A percentile compares a stretch with the other conserved stretches of the same genome.
phyloP scores from a whole-genome alignment of 1,284 basidiomycete genomes.

The Cerioporus squamosus region DNA sequence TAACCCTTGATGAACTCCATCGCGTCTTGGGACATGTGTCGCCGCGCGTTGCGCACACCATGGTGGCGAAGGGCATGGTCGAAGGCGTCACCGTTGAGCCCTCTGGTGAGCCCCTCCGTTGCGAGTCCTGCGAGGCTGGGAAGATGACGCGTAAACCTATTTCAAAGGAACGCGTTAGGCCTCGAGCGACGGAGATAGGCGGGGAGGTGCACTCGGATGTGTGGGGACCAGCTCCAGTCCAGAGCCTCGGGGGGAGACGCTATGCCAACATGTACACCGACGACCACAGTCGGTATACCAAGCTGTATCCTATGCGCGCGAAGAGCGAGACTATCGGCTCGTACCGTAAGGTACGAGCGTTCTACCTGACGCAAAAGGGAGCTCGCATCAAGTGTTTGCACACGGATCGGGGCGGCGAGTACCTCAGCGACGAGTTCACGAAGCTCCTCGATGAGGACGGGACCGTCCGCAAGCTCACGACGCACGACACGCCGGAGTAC shows the following conservation, averaged over 20 bases:
- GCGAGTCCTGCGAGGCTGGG: conserved; percentile 26
- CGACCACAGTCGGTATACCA: conserved; percentile 15
- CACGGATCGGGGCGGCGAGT: too few relatives aligned
- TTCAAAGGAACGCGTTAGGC: conserved; percentile 14
- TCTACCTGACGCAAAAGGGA: too few relatives aligned
- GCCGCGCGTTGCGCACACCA: not conserved
- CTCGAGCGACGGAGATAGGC: conserved; percentile 15
- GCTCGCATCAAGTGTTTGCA: too few relatives aligned
- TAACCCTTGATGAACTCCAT: conserved; percentile 7
- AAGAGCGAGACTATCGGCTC: too few relatives aligned
- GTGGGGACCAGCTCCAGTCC: conserved; percentile 24
- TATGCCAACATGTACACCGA: conserved; percentile 31
- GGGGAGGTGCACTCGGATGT: conserved; percentile 28
- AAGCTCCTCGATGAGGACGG: too few relatives aligned
- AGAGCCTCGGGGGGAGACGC: conserved; percentile 10
- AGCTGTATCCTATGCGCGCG: conserved; percentile 8
- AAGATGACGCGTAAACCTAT: conserved; percentile 26
- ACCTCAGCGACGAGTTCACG: too few relatives aligned
- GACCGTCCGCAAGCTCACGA: not conserved
- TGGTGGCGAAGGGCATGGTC: conserved; percentile 7
- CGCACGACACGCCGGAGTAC: not conserved
- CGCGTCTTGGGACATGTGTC: conserved; percentile 9
- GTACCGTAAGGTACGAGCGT: too few relatives aligned
- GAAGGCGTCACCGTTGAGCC: conserved; percentile 6
- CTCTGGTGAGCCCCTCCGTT: not conserved